A percentile compares a stretch with the other conserved stretches of the same genome.
Evolutionary conservation across 768 basidiomycete genomes (phyloP).

Genomic region (Cystobasidium onofrii): DNA sequence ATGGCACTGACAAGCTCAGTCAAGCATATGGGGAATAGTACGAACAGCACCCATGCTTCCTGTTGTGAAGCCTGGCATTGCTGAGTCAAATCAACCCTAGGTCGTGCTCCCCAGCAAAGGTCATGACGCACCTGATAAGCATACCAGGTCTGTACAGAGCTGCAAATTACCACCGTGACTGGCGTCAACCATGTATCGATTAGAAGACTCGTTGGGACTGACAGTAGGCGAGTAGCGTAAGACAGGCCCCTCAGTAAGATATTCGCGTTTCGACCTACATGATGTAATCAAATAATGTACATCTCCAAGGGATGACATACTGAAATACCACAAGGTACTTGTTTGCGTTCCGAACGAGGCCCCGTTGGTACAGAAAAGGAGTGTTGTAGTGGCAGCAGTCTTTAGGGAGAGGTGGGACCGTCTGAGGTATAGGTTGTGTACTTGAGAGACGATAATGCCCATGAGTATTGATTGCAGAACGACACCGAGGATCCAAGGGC

Average conservation of each 20-base stretch:
- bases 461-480: neutral
- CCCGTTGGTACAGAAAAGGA: neutral
- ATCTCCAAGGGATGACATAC: neutral
- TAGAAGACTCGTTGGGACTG: neutral
- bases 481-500: constrained; percentile 13
- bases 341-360: neutral
- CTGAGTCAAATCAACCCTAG: too few species aligned
- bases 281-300: constrained; percentile 21
- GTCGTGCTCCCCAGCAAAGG: too few species aligned
- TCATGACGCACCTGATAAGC: neutral
- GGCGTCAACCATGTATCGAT: neutral
- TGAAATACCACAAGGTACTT: constrained; percentile 7
- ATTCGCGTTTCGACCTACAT: too few species aligned
- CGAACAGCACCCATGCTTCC: neutral
- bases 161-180: neutral
- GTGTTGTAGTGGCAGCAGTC: neutral
- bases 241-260: too few species aligned
- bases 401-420: neutral
- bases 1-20: neutral
- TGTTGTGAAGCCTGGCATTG: neutral
- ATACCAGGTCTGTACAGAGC: neutral
- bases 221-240: too few species aligned
- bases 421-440: neutral
- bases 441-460: neutral
- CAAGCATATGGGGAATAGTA: neutral